A percentile compares a stretch with the other conserved stretches of the same genome.
Evolutionary conservation across 208 protist genomes (phyloP).

Genomic region (Leishmania martiniquensis): DNA sequence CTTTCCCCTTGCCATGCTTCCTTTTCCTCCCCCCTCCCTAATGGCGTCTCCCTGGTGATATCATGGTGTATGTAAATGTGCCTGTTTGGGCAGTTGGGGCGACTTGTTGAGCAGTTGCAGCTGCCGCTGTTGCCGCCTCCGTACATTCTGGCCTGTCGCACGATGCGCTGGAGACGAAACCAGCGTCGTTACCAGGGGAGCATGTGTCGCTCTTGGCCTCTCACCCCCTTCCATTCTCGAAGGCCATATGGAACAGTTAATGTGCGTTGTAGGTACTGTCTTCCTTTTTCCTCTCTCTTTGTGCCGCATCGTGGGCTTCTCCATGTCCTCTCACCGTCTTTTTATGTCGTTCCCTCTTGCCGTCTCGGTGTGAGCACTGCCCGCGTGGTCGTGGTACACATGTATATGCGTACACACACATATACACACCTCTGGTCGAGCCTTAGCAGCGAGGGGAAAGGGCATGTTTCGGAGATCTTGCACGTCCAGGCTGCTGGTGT

Average conservation of each 20-base stretch:
- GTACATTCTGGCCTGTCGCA: not conserved
- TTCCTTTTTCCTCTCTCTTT: too few relatives aligned
- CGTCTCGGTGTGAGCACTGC: not conserved
- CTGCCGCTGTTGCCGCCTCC: not conserved
- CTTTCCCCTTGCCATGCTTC: not conserved
- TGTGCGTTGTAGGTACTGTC: not conserved
- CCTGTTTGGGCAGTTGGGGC: not conserved
- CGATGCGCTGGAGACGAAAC: not conserved
- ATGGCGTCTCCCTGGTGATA: not conserved
- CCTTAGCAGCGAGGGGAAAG: not conserved
- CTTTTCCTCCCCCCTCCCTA: not conserved
- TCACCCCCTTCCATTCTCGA: not conserved
- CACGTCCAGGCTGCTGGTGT: slow-evolving; percentile 9
- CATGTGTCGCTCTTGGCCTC: not conserved
- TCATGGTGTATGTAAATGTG: not conserved
- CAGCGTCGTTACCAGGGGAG: not conserved
- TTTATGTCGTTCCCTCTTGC: not conserved
- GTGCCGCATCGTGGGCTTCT: not conserved
- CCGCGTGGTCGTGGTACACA: not conserved
- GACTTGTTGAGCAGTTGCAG: not conserved
- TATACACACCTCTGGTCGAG: not conserved
- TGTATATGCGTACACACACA: not conserved
- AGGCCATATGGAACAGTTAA: not conserved
- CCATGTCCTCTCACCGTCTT: not conserved
- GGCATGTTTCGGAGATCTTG: slow-evolving; percentile 10